Conservation (phyloP, 805 yeast species). For the Scheffersomyces ergatensis region DNA sequence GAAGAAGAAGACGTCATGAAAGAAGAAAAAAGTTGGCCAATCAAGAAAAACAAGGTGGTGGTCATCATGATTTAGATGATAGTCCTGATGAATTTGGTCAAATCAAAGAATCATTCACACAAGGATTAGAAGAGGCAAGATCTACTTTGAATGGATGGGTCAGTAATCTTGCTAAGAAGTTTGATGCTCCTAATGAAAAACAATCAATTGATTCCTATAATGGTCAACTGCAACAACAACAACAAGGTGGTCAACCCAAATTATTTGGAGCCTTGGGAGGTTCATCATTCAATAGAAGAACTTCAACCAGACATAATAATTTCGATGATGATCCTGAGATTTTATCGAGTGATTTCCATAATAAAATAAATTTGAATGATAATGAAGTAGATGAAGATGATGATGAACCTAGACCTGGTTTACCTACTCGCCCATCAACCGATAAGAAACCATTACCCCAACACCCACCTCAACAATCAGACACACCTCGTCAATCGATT, state of each 20-base stretch:
- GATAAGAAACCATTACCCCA: not conserved
- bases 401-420: constrained; percentile 6
- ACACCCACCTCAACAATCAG: not conserved
- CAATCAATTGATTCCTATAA: not conserved
- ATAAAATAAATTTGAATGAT: constrained; percentile 42
- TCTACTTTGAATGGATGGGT: constrained; percentile 78
- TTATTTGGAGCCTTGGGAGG: constrained; percentile 48
- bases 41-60: constrained; percentile 12
- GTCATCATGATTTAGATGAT: constrained; percentile 18
- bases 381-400: constrained; percentile 19
- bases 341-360: constrained; percentile 48
- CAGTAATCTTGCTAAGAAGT: constrained; percentile 58
- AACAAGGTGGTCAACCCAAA: constrained; percentile 22
- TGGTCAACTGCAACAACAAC: constrained; percentile 5
- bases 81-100: constrained; percentile 60
- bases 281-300: constrained; percentile 28
- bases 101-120: constrained; percentile 63
- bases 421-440: constrained; percentile 6
- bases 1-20: constrained; percentile 25
- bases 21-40: constrained; percentile 9
- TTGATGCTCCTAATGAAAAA: constrained; percentile 21
- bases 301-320: constrained; percentile 17
- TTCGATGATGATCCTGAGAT: constrained; percentile 59
- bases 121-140: constrained; percentile 80
- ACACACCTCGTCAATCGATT: not conserved